Base-by-base conservation (phyloP, 2,329 filamentous ascomycete species). In the Botrytis aclada region DNA sequence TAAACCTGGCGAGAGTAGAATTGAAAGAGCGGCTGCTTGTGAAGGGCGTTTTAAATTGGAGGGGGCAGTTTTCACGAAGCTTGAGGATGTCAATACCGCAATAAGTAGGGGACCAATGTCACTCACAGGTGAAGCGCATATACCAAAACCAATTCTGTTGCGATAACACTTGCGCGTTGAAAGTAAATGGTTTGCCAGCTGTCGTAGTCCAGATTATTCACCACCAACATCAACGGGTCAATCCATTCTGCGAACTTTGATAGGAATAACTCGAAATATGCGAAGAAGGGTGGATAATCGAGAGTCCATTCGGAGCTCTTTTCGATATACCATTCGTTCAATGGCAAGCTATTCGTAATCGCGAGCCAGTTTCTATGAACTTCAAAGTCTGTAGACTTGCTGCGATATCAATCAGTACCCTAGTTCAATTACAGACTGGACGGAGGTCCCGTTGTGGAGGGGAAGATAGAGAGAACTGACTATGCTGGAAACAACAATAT, bases 241-340 rank as follows among this genome's bases (percentile, higher is more conserved):
- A 89, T 87, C 80, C 93, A 88, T 76, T 86, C 88, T 39, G 95
- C 96, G 73, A 90, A 85, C 79, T 96, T 93, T 64, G 95, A 96
- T 79, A 99, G 87, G 62, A 90, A 81, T 94, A 94, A 98, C 86
- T 99, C 96, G 84, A 98, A 98, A 81, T 93, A 95, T 77, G 96
- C 96, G 81, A 99, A 99, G 84, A 98, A 98, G 12, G 96, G 96
- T 45, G 96, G 96, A 81, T 99, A 99, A 84, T 99, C 96, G 80
- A 99, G 91, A 0, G 96, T 99, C 96, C 96, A 99, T 93, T 98
- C 94, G 74, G 96, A 99, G 2, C 95, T 97, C 84, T 95, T 92
- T 86, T 99, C 96, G 81, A 92, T 95, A 84, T 99, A 99, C 96
- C 96, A 99, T 77, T 97, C 87, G 82, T 92, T 90, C 69, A 95